phyloP scores from a whole-genome alignment of 106 monocot species.

The Acorus calamus region DNA sequence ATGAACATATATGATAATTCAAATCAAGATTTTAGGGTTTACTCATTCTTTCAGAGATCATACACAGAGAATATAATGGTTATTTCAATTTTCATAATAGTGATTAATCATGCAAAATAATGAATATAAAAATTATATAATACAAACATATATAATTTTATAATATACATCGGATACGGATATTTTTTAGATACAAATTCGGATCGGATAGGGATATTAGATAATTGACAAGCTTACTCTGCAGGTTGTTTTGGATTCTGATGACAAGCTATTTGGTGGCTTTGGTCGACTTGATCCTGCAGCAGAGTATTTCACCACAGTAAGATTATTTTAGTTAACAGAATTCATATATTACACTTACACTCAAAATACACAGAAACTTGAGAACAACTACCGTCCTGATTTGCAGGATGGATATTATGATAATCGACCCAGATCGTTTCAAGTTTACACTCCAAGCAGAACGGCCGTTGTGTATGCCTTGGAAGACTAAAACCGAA shows the following conservation, averaged over 20 bases:
- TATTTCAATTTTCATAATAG: too few relatives aligned
- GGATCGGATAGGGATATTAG: background rate
- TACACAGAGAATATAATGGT: too few relatives aligned
- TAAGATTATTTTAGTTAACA: conserved; percentile 23
- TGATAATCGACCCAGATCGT: conserved; percentile 64
- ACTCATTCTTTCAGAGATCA: too few relatives aligned
- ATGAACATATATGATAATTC: too few relatives aligned
- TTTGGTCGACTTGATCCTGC: conserved; percentile 62
- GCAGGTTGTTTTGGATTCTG: conserved; percentile 82
- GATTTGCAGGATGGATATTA: conserved; percentile 50
- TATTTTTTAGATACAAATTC: too few relatives aligned
- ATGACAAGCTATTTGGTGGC: conserved; percentile 79
- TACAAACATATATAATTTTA: too few relatives aligned
- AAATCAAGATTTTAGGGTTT: too few relatives aligned
- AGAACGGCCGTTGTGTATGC: conserved; percentile 85
- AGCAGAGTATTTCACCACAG: conserved; percentile 72
- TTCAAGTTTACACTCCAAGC: conserved; percentile 75
- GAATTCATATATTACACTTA: background rate
- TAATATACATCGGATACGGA: too few relatives aligned
- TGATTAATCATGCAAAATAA: too few relatives aligned
- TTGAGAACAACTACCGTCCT: too few relatives aligned
- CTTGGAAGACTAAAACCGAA: background rate
- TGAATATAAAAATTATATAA: too few relatives aligned
- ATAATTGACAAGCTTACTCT: background rate
- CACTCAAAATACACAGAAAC: background rate